These are phyloP conservation scores for Fomes fomentarius DNA, from an alignment of 1,284 basidiomycete genomes.

Conservation along the genomic window DNA sequence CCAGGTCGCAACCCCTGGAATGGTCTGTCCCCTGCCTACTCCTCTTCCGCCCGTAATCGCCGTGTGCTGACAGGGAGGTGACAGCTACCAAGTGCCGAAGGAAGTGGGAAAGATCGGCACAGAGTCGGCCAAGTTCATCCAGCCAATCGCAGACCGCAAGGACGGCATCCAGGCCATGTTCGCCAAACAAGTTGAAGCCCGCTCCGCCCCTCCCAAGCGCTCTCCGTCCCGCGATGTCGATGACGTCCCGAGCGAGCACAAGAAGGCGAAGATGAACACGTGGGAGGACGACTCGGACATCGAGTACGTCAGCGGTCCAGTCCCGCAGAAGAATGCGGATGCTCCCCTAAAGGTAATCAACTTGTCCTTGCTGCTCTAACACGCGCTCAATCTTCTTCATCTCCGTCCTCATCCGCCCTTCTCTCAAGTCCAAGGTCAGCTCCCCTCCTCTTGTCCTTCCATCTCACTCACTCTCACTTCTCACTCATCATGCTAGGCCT, in stretches of 20 bases:
- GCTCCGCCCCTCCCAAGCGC: slow-evolving; percentile 47
- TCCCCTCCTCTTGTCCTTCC: neutral
- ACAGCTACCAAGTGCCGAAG: slow-evolving; percentile 84
- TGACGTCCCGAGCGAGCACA: neutral
- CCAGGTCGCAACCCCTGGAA: slow-evolving; percentile 58
- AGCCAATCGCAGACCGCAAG: slow-evolving; percentile 78
- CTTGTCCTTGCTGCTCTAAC: neutral
- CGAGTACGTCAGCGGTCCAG: slow-evolving; percentile 26
- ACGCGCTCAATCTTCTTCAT: no score
- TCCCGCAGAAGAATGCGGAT: no score
- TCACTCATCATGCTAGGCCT: neutral
- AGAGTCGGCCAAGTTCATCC: slow-evolving; percentile 82
- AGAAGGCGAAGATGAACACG: slow-evolving; percentile 23
- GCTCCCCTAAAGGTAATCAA: no score
- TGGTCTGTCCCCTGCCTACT: slow-evolving; percentile 52
- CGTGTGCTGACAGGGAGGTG: neutral
- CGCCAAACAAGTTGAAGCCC: no score
- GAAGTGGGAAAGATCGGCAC: slow-evolving; percentile 92
- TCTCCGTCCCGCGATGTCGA: neutral
- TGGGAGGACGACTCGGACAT: slow-evolving; percentile 31
- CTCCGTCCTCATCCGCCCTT: no score
- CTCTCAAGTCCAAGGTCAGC: neutral
- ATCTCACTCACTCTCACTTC: neutral
- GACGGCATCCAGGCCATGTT: slow-evolving; percentile 93
- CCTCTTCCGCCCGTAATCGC: slow-evolving; percentile 1